These are phyloP conservation scores for Mycosarcoma mackinlayi DNA, from an alignment of 1,284 basidiomycete genomes.

Conservation along the genomic window DNA sequence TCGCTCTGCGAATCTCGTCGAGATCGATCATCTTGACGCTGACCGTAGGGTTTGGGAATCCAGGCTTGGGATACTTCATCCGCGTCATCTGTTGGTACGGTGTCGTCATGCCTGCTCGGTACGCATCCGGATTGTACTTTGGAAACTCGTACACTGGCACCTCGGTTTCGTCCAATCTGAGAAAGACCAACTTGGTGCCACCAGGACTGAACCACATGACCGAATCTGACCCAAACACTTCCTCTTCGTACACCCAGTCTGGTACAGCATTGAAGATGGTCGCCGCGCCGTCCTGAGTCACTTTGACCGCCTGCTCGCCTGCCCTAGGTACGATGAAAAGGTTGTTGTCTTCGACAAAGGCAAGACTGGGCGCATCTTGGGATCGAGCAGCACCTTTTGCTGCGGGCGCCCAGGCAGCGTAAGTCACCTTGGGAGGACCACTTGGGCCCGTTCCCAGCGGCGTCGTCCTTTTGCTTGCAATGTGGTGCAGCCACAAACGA, in stretches of 20 bases:
- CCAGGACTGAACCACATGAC: slow-evolving; percentile 93
- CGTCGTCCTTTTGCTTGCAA: slow-evolving; percentile 75
- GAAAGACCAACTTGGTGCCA: slow-evolving; percentile 82
- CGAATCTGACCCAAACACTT: slow-evolving; percentile 77
- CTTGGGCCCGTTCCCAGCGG: slow-evolving; percentile 68
- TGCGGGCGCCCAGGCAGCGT: slow-evolving; percentile 42
- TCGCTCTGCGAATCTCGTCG: slow-evolving; percentile 32
- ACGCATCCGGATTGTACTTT: slow-evolving; percentile 77
- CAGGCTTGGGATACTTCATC: slow-evolving; percentile 75
- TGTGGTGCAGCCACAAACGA: slow-evolving; percentile 86
- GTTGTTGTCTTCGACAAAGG: slow-evolving; percentile 57
- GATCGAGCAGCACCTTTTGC: no score
- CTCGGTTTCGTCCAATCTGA: slow-evolving; percentile 85
- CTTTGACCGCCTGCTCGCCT: slow-evolving; percentile 73
- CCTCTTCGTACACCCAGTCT: slow-evolving; percentile 75
- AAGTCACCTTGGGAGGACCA: slow-evolving; percentile 32
- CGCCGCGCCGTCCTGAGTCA: slow-evolving; percentile 83
- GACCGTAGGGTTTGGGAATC: slow-evolving; percentile 87
- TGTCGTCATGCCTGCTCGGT: slow-evolving; percentile 44
- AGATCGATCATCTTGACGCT: slow-evolving; percentile 76
- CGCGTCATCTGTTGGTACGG: slow-evolving; percentile 52
- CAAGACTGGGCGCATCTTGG: slow-evolving; percentile 34
- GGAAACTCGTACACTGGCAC: slow-evolving; percentile 89
- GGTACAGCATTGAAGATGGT: slow-evolving; percentile 93
- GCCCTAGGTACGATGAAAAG: slow-evolving; percentile 45